Base-by-base conservation (phyloP, 2,329 filamentous ascomycete genomes). In the Colletotrichum sp. region DNA sequence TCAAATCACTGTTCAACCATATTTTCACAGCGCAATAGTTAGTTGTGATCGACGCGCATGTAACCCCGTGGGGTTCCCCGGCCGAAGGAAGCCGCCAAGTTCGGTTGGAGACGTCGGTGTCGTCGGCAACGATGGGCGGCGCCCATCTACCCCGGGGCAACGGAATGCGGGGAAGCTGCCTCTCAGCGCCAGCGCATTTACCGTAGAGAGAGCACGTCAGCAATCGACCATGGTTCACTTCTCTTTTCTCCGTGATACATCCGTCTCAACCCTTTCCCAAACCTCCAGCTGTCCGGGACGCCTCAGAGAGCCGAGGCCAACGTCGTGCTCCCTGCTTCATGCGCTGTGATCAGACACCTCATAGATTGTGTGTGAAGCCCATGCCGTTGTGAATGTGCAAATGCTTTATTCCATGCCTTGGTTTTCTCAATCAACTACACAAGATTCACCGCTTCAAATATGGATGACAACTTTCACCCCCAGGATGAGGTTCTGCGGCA, bases 401-500 rank as follows among this genome's bases (percentile, higher is more conserved):
- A 18, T 36, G 21, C 21, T 9, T 28, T 13, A 8, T 18, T 34
- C 4, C n/a, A 28, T 39, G 24, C 16, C n/a, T 44, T n/a, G 26
- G 26, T 8, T 6, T 26, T 32, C 3, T 60, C 32, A 39, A 18
- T 16, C 52, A 13, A 24, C 32, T n/a, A 63, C 67, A 65, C 5
- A n/a, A 52, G 30, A n/a, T 13, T 15, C 26, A 67, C 49, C 21
- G 10, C 28, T 30, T 30, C 24, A 24, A 49, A 30, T 9, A 62
- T 72, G 65, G 49, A 32, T 24, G 72, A 81, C 59, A 39, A 84
- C 83, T 73, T 77, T 64, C 84, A 87, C 79, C 84, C 83, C n/a
- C 90, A 92, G 79, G 90, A 92, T 79, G 85, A 88, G 65, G 85
- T 88, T 77, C 86, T 90, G 59, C 82, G 82, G 65, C 86, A 85